These are phyloP conservation scores for Microdochium nivale DNA, from an alignment of 2,329 filamentous ascomycete genomes.

Conservation along the genomic window DNA sequence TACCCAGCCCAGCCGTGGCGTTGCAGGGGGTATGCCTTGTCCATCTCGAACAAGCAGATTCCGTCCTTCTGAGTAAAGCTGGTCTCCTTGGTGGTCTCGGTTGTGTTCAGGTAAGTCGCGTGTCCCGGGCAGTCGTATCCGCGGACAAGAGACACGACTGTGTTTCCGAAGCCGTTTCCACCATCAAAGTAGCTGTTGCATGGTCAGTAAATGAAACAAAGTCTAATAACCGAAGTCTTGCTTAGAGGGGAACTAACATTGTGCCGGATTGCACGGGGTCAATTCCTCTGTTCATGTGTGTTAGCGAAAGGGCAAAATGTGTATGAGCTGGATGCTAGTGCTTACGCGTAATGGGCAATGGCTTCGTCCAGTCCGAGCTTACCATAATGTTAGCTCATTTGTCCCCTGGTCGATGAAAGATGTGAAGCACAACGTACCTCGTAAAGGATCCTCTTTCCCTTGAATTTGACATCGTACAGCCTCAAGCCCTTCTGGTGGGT, in stretches of 20 bases:
- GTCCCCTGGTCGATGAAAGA: not conserved
- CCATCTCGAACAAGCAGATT: constrained; percentile 34
- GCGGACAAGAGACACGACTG: constrained; percentile 19
- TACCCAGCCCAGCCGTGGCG: constrained; percentile 22
- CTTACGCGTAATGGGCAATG: constrained; percentile 14
- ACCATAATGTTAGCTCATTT: not conserved
- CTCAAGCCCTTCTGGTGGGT: constrained; percentile 23
- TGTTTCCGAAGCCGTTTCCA: not conserved
- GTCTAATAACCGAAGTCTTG: not conserved
- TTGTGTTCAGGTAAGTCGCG: constrained; percentile 15
- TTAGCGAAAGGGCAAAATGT: not conserved
- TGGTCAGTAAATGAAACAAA: not conserved
- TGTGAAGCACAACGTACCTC: constrained; percentile 5
- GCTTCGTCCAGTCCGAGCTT: constrained; percentile 13
- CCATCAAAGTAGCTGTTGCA: not conserved
- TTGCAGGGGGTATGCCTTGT: constrained; percentile 24
- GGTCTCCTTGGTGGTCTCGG: constrained; percentile 11
- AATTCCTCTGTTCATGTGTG: constrained; percentile 9
- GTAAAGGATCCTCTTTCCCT: constrained; percentile 29
- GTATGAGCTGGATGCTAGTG: not conserved
- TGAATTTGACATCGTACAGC: constrained; percentile 28
- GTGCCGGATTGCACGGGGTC: constrained; percentile 14
- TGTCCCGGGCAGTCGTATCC: constrained; percentile 18
- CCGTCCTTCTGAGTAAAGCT: constrained; percentile 20
- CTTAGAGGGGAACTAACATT: not conserved